A percentile compares a stretch with the other conserved stretches of the same genome.
Conservation (phyloP, 805 yeast species). For the Torulaspora franciscae region DNA sequence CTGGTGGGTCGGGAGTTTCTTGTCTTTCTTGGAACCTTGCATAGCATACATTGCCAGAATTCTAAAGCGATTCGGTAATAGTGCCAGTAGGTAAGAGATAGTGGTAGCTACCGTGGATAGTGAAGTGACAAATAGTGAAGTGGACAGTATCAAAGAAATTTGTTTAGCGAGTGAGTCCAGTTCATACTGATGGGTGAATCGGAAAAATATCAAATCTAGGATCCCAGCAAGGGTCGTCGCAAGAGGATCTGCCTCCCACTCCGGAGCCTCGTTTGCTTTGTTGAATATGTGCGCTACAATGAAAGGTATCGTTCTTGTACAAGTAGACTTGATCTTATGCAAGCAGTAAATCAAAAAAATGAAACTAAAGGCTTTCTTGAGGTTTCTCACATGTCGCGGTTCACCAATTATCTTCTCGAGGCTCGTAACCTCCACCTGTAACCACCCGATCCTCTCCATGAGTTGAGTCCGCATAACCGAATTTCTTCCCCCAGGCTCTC, state of each 20-base stretch:
- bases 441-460: constrained; percentile 27
- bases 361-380: constrained; percentile 23
- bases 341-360: constrained; percentile 36
- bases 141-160: constrained; percentile 48
- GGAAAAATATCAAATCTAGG: constrained; percentile 31
- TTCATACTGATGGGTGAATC: constrained; percentile 34
- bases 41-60: constrained; percentile 29
- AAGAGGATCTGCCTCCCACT: constrained; percentile 35
- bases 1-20: constrained; percentile 22
- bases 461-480: constrained; percentile 16
- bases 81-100: constrained; percentile 46
- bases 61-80: constrained; percentile 37
- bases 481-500: constrained; percentile 13
- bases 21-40: constrained; percentile 14
- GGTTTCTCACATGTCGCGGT: constrained; percentile 13
- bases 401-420: constrained; percentile 18
- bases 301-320: constrained; percentile 27
- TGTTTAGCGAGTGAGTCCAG: constrained; percentile 37
- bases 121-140: constrained; percentile 55
- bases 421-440: constrained; percentile 26
- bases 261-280: constrained; percentile 22
- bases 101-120: constrained; percentile 61
- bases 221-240: constrained; percentile 38
- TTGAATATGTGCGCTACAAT: constrained; percentile 17
- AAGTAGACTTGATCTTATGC: constrained; percentile 36